Percentiles rank a stretch among this genome's conserved stretches.
Evolutionary conservation across 805 yeast genomes (phyloP).

Genomic region (Saturnispora bothae): DNA sequence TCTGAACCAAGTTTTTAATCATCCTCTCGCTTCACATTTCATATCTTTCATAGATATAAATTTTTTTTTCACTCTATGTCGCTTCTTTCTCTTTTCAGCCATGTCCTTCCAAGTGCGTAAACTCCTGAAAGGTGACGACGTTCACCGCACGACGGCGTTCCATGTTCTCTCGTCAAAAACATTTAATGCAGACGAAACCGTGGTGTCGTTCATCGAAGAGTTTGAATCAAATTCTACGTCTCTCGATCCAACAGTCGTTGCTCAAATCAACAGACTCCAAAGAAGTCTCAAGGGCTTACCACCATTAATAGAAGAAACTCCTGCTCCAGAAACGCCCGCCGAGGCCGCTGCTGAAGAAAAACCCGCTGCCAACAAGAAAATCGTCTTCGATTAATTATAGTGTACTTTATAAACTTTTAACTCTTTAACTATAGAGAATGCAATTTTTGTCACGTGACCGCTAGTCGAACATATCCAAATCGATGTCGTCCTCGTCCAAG

Average conservation of each 20-base stretch:
- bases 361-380: constrained; percentile 5
- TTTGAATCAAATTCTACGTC: constrained; percentile 16
- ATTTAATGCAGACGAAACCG: constrained; percentile 10
- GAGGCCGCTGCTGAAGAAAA: background rate
- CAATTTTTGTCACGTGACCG: background rate
- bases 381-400: constrained; percentile 5
- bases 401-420: no score
- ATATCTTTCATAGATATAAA: no score
- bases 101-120: constrained; percentile 9
- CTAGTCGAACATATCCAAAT: constrained; percentile 7
- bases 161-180: constrained; percentile 12
- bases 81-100: no score
- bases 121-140: constrained; percentile 11
- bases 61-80: no score
- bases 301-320: constrained; percentile 24
- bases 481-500: constrained; percentile 9
- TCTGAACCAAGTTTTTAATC: no score
- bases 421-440: no score
- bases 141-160: constrained; percentile 10
- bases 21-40: no score
- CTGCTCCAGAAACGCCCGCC: constrained; percentile 1
- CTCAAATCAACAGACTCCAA: constrained; percentile 28
- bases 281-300: constrained; percentile 30
- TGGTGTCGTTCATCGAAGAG: constrained; percentile 10
- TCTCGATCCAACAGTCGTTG: constrained; percentile 20